A percentile compares a stretch with the other conserved stretches of the same genome.
Evolutionary conservation across 2,329 filamentous ascomycete genomes (phyloP).

Genomic region (Alternaria arborescens): DNA sequence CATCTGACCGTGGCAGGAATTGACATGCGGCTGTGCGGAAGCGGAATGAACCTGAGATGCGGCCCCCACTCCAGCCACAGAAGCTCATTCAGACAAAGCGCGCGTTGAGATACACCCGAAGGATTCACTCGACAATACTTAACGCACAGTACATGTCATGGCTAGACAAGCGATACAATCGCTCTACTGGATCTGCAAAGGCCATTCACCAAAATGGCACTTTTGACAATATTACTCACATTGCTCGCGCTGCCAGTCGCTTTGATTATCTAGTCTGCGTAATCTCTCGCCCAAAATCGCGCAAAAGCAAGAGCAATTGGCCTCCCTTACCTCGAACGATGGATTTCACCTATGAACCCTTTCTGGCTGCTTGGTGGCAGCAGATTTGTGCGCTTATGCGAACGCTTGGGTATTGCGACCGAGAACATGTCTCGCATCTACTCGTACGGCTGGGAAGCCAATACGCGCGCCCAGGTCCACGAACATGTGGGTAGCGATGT

Average conservation of each 20-base stretch:
- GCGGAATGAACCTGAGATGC: neutral
- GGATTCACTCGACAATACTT: neutral
- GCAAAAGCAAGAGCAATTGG: constrained; percentile 19
- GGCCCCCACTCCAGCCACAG: neutral
- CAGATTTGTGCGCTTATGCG: constrained; percentile 7
- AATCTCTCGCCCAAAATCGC: constrained; percentile 8
- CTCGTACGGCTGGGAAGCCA: constrained; percentile 22
- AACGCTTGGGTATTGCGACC: constrained; percentile 8
- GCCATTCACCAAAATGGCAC: too few species aligned
- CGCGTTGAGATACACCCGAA: neutral
- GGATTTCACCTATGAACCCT: constrained; percentile 21
- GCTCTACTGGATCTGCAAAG: too few species aligned
- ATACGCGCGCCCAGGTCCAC: constrained; percentile 13
- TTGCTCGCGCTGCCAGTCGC: constrained; percentile 1
- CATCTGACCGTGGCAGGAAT: too few species aligned
- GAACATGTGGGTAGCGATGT: constrained; percentile 11
- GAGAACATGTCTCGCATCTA: constrained; percentile 11
- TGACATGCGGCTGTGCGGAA: too few species aligned
- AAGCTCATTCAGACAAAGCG: neutral
- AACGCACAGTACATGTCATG: neutral
- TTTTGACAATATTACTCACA: neutral
- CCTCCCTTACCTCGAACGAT: constrained; percentile 26
- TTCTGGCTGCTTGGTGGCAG: constrained; percentile 26
- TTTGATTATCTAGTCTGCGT: neutral
- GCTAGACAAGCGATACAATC: too few species aligned